Evolutionary conservation across 129 eudicot genomes (phyloP), one percentile per base, ranked within the genome.

Genomic region (Sambucus nigra): DNA sequence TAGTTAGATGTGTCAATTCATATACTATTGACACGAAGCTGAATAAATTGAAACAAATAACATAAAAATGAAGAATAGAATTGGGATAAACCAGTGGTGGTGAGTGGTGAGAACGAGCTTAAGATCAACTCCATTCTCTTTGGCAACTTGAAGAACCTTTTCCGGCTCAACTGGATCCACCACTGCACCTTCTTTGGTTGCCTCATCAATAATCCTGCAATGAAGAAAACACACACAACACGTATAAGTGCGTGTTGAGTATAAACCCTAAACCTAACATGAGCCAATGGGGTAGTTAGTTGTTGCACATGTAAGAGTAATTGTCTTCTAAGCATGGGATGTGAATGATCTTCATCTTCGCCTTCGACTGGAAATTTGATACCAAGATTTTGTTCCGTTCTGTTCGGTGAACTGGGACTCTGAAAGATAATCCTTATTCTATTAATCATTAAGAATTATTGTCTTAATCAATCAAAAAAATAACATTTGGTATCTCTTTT

Each of bases 111-210:
- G 89, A 20, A 86, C 94, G 19, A 81, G 61, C 71, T 91, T 86
- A 25, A 91, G 70, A 8, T 76, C 69, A 52, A 74, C 89, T 0
- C 79, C 89, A 20, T 85, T 38, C 17, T 81, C 78, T 48, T 82
- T 76, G 39, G 94, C 98, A 24, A 81, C 81, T 59, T 42, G 51
- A 9, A 85, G 63, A 56, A 91, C 73, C 72, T 91, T 91, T 65
- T 85, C 95, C 14, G 98, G 95, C 71, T 91, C 98, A 39, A 82
- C 98, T 23, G 98, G 98, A 67, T 91, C 98, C 16, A 91, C 98
- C 45, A 67, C 98, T 1, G 95, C 95, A 25, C 84, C 98, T 73
- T 85, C 84, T 59, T 79, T 85, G 19, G 89, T 91, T 25, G 71
- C 52, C 73, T 91, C 98, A 52, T 91, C 95, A 18, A 91, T 79